Base-by-base conservation (phyloP, 345 rosid genomes). In the Eucalyptus sp. region DNA sequence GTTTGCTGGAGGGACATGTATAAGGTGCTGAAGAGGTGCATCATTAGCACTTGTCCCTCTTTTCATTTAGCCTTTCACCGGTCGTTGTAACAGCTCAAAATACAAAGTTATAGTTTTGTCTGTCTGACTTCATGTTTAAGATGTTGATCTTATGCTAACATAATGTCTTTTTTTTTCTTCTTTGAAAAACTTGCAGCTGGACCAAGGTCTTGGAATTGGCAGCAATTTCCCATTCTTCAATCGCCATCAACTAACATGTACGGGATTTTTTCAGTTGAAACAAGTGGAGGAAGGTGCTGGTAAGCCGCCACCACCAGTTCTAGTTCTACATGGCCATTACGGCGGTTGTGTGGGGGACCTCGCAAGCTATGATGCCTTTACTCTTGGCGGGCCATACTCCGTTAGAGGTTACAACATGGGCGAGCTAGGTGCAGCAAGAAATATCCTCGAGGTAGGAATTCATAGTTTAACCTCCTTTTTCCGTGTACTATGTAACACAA, bases 351-450 rank as follows among this genome's bases (percentile, higher is more conserved):
- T 98, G 76, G 99, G 99, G 18, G 99, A 98, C 89, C 99, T 98
- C 90, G 96, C 99, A 71, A 96, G 98, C 92, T 98, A 98, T 90
- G 99, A 98, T 90, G 99, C 99, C 50, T 98, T 98, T 89, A 95
- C 96, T 43, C 99, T 98, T 50, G 99, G 99, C n/a, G 99, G 99
- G 71, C 99, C 99, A 9, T 98, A 98, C 87, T 98, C 99, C 54
- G 99, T 98, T 41, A 94, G 99, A 90, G 99, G 99, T 85, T 98
- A 98, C 95, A 98, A 95, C 93, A 98, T 98, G 99, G 99, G 99
- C 16, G 99, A 98, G 94, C 92, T 97, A 64, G 99, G 99, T 64
- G 97, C 99, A 6, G 97, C 98, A 15, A 93, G 98, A 90, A 96
- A 96, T 92, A 91, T 96, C 83, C 95, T 94, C 13, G 99, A 97